These are phyloP conservation scores for Melastoma candidum DNA, from an alignment of 441 rosid genomes.

Conservation along the genomic window DNA sequence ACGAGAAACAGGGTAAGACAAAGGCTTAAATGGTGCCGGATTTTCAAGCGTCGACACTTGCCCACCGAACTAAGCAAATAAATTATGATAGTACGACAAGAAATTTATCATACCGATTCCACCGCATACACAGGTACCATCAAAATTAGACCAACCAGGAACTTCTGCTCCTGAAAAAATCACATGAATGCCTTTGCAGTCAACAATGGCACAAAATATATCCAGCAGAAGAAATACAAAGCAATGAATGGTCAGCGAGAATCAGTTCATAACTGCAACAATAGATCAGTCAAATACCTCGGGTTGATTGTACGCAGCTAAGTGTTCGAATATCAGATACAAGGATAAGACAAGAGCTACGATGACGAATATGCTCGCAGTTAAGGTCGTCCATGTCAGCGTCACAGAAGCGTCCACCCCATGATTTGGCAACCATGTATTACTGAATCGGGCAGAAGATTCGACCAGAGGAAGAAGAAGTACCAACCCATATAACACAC, in stretches of 20 bases:
- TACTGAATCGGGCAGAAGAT: conserved; percentile 36
- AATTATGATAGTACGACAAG: not conserved
- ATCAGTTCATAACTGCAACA: not conserved
- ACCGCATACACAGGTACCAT: conserved; percentile 93
- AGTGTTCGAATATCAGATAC: conserved; percentile 85
- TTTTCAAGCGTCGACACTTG: too few relatives aligned
- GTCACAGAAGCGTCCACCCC: conserved; percentile 30
- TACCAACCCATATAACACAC: conserved; percentile 35
- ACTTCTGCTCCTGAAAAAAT: conserved; percentile 83
- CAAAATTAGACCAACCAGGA: conserved; percentile 81
- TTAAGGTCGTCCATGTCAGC: conserved; percentile 60
- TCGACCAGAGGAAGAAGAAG: conserved; percentile 46
- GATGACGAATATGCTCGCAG: conserved; percentile 53
- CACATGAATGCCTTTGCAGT: not conserved
- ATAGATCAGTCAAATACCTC: conserved; percentile 45
- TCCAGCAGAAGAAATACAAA: not conserved
- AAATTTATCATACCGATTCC: conserved; percentile 61
- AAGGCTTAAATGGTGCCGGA: too few relatives aligned
- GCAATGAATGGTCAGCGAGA: not conserved
- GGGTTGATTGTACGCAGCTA: conserved; percentile 87
- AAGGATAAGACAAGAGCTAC: conserved; percentile 57
- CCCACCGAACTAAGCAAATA: not conserved
- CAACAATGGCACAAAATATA: not conserved
- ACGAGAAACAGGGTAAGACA: too few relatives aligned
- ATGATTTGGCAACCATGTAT: conserved; percentile 31